These are phyloP conservation scores for Pseudopyrenochaeta lycopersici DNA, from an alignment of 2,329 filamentous ascomycete genomes.

Conservation along the genomic window DNA sequence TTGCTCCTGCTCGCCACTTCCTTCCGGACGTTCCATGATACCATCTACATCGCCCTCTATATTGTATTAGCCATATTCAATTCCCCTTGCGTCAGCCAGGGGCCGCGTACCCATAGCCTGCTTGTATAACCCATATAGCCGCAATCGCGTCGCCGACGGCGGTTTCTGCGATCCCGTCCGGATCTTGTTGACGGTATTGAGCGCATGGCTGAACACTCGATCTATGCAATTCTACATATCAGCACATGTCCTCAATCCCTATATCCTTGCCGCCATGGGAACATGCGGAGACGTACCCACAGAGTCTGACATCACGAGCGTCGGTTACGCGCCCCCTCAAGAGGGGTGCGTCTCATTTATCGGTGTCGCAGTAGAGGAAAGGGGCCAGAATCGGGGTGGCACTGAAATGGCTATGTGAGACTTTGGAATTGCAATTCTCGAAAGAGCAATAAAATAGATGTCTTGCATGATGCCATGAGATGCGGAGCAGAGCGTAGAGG, in stretches of 20 bases:
- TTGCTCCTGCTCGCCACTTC: conserved; percentile 59
- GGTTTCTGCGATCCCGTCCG: conserved; percentile 91
- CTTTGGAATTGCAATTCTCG: not conserved
- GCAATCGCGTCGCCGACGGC: conserved; percentile 82
- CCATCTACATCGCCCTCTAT: conserved; percentile 91
- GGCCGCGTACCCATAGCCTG: conserved; percentile 80
- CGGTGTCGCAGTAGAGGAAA: not conserved
- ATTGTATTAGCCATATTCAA: conserved; percentile 16
- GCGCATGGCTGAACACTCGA: conserved; percentile 97
- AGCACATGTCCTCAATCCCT: conserved; percentile 6
- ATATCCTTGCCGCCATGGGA: not conserved
- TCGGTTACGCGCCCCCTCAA: conserved; percentile 28
- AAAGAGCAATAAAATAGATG: not conserved
- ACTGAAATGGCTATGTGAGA: not conserved
- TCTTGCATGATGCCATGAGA: conserved; percentile 25
- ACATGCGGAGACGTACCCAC: conserved; percentile 43
- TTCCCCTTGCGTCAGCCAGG: not conserved
- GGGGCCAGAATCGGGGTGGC: not conserved
- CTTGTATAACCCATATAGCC: conserved; percentile 97
- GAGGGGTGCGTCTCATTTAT: conserved; percentile 22
- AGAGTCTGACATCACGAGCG: conserved; percentile 50
- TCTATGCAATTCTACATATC: conserved; percentile 63
- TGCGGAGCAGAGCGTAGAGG: conserved; percentile 19
- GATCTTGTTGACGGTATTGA: conserved; percentile 98
- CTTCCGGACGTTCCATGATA: conserved; percentile 83